Conservation (phyloP, 164 flowering plant genomes). For the Buxus sempervirens region DNA sequence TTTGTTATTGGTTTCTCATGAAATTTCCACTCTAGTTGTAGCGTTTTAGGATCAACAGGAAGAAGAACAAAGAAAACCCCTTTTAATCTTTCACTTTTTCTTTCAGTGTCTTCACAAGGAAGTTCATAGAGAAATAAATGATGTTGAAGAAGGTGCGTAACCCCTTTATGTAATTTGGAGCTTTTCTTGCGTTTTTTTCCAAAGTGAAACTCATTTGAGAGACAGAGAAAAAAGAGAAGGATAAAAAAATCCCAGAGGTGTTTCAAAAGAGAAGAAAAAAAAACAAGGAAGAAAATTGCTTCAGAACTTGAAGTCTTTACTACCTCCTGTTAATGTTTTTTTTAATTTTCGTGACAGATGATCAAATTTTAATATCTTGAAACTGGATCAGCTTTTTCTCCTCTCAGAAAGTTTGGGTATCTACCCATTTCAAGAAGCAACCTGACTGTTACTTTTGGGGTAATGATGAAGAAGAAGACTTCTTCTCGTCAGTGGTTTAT, state of each 20-base stretch:
- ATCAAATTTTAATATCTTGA: too few relatives aligned
- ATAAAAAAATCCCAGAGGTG: too few relatives aligned
- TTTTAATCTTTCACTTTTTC: background rate
- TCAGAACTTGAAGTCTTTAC: too few relatives aligned
- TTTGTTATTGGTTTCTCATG: too few relatives aligned
- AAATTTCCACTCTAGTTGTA: too few relatives aligned
- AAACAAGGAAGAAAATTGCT: too few relatives aligned
- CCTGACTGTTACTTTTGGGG: background rate
- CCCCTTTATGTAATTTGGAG: constrained; percentile 1
- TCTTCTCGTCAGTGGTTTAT: constrained; percentile 23
- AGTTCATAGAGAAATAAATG: background rate
- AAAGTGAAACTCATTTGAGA: background rate
- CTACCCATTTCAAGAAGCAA: background rate
- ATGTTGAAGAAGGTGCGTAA: background rate
- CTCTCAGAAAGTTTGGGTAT: background rate
- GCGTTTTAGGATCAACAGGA: too few relatives aligned
- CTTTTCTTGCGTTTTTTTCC: background rate
- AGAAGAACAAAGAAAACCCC: background rate
- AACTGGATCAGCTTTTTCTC: too few relatives aligned
- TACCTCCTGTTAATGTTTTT: too few relatives aligned
- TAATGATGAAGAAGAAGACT: constrained; percentile 24
- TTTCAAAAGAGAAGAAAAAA: too few relatives aligned
- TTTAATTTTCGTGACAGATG: too few relatives aligned
- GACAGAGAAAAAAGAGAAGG: too few relatives aligned
- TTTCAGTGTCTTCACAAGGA: background rate